A percentile compares a stretch with the other conserved stretches of the same genome.
Conservation (phyloP, 148 eudicot species). For the Pouteria glomerata region DNA sequence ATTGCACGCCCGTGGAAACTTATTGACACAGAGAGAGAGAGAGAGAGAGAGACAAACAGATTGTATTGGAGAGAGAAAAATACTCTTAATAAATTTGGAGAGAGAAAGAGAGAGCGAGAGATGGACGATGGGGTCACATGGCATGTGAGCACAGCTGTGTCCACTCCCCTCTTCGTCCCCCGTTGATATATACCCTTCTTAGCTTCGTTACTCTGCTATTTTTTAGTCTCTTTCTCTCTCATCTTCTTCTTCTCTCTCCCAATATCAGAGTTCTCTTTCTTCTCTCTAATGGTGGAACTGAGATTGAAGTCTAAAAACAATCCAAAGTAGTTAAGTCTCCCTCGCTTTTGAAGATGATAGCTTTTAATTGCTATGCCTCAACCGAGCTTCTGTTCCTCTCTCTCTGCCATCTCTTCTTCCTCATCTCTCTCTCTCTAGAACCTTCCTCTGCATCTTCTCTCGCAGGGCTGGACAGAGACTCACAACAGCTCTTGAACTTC, state of each 20-base stretch:
- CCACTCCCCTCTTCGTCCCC: constrained; percentile 16
- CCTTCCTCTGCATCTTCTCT: constrained; percentile 4
- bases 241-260: not conserved
- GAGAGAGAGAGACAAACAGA: constrained; percentile 30
- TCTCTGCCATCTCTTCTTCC: constrained; percentile 6
- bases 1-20: constrained; percentile 46
- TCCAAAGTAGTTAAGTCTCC: not conserved
- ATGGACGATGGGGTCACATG: constrained; percentile 50
- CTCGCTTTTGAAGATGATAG: constrained; percentile 17
- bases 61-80: constrained; percentile 11
- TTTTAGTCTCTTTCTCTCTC: constrained; percentile 37
- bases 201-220: constrained; percentile 26
- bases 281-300: constrained; percentile 24
- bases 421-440: constrained; percentile 5
- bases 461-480: constrained; percentile 25
- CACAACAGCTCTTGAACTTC: constrained; percentile 55
- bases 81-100: not conserved
- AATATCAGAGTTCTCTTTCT: not conserved
- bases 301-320: constrained; percentile 12
- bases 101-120: not conserved
- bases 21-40: too few relatives aligned
- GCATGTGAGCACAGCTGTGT: constrained; percentile 78
- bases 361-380: not conserved
- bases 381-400: not conserved
- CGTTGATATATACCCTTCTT: constrained; percentile 34